phyloP scores from a whole-genome alignment of 148 eudicot genomes.

The Cornus controversa region DNA sequence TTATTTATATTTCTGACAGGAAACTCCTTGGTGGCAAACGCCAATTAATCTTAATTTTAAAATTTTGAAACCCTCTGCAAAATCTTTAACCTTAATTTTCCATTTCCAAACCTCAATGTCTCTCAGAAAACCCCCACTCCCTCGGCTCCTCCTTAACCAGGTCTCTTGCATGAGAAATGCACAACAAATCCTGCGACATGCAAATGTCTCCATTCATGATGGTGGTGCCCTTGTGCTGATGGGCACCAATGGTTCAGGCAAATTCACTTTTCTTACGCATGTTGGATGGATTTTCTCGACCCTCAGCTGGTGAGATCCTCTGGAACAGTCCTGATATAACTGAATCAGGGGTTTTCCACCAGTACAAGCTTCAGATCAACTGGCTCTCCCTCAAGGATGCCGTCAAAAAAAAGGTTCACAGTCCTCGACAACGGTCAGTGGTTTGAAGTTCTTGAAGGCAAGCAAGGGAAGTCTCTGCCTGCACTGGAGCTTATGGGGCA shows the following conservation, averaged over 20 bases:
- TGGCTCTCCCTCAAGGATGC: conserved; percentile 92
- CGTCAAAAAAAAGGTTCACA: conserved; percentile 66
- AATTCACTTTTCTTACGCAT: conserved; percentile 79
- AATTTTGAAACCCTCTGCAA: neutral
- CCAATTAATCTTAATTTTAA: neutral
- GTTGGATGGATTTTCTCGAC: conserved; percentile 79
- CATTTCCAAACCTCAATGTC: conserved; percentile 27
- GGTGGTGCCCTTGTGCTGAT: conserved; percentile 81
- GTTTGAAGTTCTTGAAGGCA: conserved; percentile 93
- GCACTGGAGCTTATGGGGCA: conserved; percentile 87
- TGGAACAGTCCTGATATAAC: conserved; percentile 94
- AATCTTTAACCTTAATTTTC: neutral
- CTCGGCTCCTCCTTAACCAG: conserved; percentile 74
- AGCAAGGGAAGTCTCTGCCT: conserved; percentile 68
- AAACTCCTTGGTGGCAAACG: neutral
- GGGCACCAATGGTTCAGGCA: conserved; percentile 87
- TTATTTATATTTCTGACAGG: neutral
- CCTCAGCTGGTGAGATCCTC: conserved; percentile 87
- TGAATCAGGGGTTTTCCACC: conserved; percentile 76
- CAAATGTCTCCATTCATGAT: conserved; percentile 73
- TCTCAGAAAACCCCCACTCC: conserved; percentile 67
- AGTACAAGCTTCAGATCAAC: conserved; percentile 89
- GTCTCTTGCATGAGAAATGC: conserved; percentile 96
- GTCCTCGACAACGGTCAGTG: conserved; percentile 83
- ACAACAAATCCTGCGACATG: conserved; percentile 84